Base-by-base conservation (phyloP, 352 stramenopile species). In the Aphanomyces astaci region DNA sequence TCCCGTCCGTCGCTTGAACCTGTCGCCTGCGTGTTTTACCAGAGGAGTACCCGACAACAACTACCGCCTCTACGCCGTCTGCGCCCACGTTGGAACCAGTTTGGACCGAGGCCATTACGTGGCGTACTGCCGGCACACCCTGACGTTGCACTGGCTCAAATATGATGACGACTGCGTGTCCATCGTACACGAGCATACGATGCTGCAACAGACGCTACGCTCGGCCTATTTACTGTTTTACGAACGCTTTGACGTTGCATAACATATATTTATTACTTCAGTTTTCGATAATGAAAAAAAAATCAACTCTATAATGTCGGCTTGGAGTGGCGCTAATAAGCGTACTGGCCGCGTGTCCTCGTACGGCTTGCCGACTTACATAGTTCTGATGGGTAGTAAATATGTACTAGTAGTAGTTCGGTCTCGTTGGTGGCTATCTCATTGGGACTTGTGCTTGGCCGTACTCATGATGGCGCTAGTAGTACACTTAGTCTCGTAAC, bases 161-260 rank as follows among this genome's bases (percentile, higher is more conserved):
- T 85, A 90, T 46, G 82, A 94, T 53, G 86, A 94, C 62, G 81
- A 89, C 53, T 60, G 75, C 15, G 78, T 92, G 7, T 75, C 72
- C 4, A 71, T 76, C 2, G 66, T 92, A 54, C 73, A 89, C 51
- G 71, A 82, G 27, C 45, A 57, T 1, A 75, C 64, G 4, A 74
- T 92, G 60, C 72, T 64, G 25, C 39, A 55, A 7, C 81, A 92
- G 59, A 92, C 86, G 15, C 39, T 81, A 32, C 75, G 64, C 2
- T 82, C 76, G 33, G 84, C 84, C 2, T 94, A 94, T 45, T 64
- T 94, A 36, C 75, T 94, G 22, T 90, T 94, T 45, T 94, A 92
- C 71, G 72, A 69, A 43, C 72, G 75, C 39, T 22, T 28, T 27
- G 46, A 54, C n/a, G 22, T 54, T 54, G 46, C 46, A 22, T 54